Base-by-base conservation (phyloP, 2,329 filamentous ascomycete species). In the Macrophomina pseudophaseolina region DNA sequence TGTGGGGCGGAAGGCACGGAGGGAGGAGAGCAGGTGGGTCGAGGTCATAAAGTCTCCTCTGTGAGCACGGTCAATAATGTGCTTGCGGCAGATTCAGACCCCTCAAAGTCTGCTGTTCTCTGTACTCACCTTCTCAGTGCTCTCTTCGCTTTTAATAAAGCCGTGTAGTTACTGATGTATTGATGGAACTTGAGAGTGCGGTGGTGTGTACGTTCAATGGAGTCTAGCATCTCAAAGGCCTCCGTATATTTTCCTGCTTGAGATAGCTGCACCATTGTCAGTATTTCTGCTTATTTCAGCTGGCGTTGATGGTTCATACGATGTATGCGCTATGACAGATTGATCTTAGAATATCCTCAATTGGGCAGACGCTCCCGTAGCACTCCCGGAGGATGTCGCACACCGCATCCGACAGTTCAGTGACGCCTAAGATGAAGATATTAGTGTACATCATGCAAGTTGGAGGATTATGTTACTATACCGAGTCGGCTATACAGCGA, bases 311-410 rank as follows among this genome's bases (percentile, higher is more conserved):
- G 56, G n/a, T 7, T 64, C 78, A 64, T 71, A 86, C 82, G 59
- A 89, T 82, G 68, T 90, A 87, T 2, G 92, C 90, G 66, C 89
- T 85, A 4, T 91, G 87, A 71, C 91, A 92, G 0, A 85, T 88
- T 40, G 92, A 86, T 71, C 90, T 92, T 38, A 97, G 83, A 59
- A 88, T 85, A 71, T 98, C 94, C 69, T 97, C 93, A 51, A 94
- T 87, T 0, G 89, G 85, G 42, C 85, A 84, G 56, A 82, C 81
- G n/a, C 81, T 79, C 4, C 84, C 81, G 73, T 97, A 90, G 69
- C 91, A 93, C 64, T 88, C 85, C 16, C 93, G 83, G 67, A 97
- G 93, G 0, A 92, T 83, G 69, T 96, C 90, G 72, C 89, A 91
- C 28, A 87, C 85, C 64, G 85, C 83, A 18, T 83, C 78, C 48